Percentiles rank a stretch among this genome's conserved stretches.
Conservation (phyloP, 345 rosid species). For the Eucalyptus tenuipes region DNA sequence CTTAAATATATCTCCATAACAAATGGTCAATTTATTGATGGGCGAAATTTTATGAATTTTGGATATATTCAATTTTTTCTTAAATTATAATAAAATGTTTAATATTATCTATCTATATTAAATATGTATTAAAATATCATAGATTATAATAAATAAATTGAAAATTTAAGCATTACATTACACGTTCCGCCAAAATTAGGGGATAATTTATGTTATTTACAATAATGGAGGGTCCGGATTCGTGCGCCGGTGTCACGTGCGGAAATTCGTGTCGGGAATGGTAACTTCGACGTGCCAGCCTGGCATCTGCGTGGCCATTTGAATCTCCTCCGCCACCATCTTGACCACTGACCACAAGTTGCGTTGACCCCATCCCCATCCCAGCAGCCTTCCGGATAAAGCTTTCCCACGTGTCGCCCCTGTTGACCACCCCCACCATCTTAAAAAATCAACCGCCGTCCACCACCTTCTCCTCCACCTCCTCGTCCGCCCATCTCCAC, state of each 20-base stretch:
- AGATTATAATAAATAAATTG: too few species aligned
- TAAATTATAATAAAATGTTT: too few species aligned
- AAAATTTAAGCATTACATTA: too few species aligned
- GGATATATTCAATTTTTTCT: rapidly evolving
- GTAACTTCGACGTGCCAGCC: neutral
- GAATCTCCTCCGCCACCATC: neutral
- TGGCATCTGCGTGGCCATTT: neutral
- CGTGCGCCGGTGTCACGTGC: neutral
- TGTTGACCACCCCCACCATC: neutral
- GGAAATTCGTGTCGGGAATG: neutral
- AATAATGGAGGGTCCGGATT: neutral
- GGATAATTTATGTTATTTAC: too few species aligned
- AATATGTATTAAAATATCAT: too few species aligned
- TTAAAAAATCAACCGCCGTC: neutral
- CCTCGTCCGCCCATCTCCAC: neutral
- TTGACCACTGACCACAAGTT: neutral
- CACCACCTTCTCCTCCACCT: neutral
- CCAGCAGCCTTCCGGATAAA: neutral
- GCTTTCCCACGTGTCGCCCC: neutral
- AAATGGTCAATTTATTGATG: rapidly evolving
- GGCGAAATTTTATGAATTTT: rapidly evolving
- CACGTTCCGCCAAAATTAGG: too few species aligned
- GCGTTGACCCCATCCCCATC: neutral
- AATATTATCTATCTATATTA: rapidly evolving
- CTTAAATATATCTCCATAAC: rapidly evolving